Evolutionary conservation across 1,284 basidiomycete genomes (phyloP), one percentile per base, ranked within the genome.

Genomic region (Tilletia indica): DNA sequence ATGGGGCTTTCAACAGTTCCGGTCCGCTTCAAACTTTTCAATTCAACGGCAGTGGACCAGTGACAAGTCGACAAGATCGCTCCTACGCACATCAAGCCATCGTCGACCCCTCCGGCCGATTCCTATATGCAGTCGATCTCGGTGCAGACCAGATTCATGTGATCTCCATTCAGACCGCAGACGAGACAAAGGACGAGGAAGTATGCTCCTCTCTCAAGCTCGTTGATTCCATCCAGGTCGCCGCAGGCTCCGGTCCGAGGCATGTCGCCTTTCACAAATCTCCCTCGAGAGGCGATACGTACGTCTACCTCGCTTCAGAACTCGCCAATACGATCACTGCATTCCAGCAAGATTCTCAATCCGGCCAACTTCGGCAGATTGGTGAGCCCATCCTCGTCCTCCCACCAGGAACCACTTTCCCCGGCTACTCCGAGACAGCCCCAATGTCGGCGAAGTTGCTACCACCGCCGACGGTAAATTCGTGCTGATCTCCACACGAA

Each of bases 31-130:
- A n/a, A 19, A 67, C 42, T 12, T 71, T 78, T 63, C 74, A 80
- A 48, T 80, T 79, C 64, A 31, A 51, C 5, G 2, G 71, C 51
- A 58, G 74, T 67, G 80, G 79, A 11, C 78, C 80, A 0, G 79
- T 82, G 4, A 39, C 70, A 14, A 68, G 73, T 31, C 63, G 79
- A 21, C 79, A 82, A 71, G 76, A 78, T 56, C 74, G 77, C 21
- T 71, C 70, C 16, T 82, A 82, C 42, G 78, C 80, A 9, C 80
- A 82, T 63, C 76, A 82, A 61, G 77, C 75, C 19, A 54, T 68
- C 58, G 70, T 75, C 61, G 36, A 68, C 34, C 80, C 78, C 3
- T 63, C 49, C 1, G 78, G 77, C 2, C 16, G 21, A 3, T 81
- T 68, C 68, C 78, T 82, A 6, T 80, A 77, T 38, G 76, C 81